Percentiles rank a stretch among this genome's conserved stretches.
Evolutionary conservation across 345 rosid genomes (phyloP).

Genomic region (Excoecaria agallocha): DNA sequence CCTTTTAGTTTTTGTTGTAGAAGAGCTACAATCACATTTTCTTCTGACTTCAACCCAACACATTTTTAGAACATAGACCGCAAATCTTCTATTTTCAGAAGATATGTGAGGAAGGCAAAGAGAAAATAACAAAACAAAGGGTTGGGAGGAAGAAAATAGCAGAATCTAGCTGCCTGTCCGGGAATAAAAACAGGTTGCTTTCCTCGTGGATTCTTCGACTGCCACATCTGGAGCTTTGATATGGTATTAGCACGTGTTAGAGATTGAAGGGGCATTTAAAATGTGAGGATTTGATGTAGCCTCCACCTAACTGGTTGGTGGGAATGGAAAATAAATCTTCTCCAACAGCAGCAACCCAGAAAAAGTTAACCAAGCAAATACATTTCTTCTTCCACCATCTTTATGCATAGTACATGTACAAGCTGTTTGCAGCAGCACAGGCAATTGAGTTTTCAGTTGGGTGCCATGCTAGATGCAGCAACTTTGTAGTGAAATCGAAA

Average conservation of each 20-base stretch:
- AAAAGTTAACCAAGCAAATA: slow-evolving; percentile 33
- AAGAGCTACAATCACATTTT: slow-evolving; percentile 59
- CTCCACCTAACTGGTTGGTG: slow-evolving; percentile 39
- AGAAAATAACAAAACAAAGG: slow-evolving; percentile 9
- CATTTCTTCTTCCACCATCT: slow-evolving; percentile 30
- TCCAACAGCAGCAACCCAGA: slow-evolving; percentile 51
- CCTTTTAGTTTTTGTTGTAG: slow-evolving; percentile 47
- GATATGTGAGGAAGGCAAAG: slow-evolving; percentile 16
- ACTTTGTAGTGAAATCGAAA: slow-evolving; percentile 74
- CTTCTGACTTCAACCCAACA: slow-evolving; percentile 52
- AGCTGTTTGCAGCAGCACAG: slow-evolving; percentile 98
- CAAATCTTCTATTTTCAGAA: slow-evolving; percentile 46
- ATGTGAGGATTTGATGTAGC: slow-evolving; percentile 30
- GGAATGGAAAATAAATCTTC: slow-evolving; percentile 44
- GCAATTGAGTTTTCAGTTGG: slow-evolving; percentile 88
- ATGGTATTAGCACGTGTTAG: slow-evolving; percentile 27
- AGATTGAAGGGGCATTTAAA: slow-evolving; percentile 31
- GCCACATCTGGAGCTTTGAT: slow-evolving; percentile 27
- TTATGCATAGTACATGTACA: slow-evolving; percentile 98
- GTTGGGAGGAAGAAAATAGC: slow-evolving; percentile 11
- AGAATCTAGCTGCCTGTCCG: slow-evolving; percentile 44
- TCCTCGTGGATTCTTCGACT: slow-evolving; percentile 39
- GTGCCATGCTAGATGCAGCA: slow-evolving; percentile 98
- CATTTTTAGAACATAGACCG: slow-evolving; percentile 34
- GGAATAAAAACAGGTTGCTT: slow-evolving; percentile 38